Evolutionary conservation across 2,329 filamentous ascomycete genomes (phyloP).

Genomic region (Moelleriella libera): DNA sequence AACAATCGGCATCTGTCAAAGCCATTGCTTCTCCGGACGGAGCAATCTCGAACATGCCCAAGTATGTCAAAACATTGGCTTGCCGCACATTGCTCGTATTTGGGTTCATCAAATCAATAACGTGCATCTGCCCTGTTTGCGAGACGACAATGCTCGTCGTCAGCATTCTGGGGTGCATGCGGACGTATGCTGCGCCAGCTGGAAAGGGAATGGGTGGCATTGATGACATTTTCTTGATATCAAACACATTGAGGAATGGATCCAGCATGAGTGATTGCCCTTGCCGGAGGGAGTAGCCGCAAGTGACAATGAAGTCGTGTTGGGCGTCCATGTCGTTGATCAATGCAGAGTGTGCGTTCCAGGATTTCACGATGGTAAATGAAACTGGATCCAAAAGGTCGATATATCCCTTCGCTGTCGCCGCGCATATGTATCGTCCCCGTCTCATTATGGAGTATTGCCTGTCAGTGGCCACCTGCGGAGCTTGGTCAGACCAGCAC

Average conservation of each 20-base stretch:
- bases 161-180: slow-evolving; percentile 91
- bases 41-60: slow-evolving; percentile 73
- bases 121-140: slow-evolving; percentile 83
- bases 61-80: slow-evolving; percentile 59
- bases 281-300: slow-evolving; percentile 78
- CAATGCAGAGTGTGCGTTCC: slow-evolving; percentile 77
- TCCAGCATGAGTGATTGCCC: slow-evolving; percentile 64
- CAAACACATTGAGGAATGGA: slow-evolving; percentile 88
- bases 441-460: slow-evolving; percentile 89
- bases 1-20: slow-evolving; percentile 63
- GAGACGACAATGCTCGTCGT: slow-evolving; percentile 92
- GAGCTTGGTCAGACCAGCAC: slow-evolving; percentile 10
- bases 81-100: slow-evolving; percentile 78
- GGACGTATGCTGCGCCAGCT: slow-evolving; percentile 81
- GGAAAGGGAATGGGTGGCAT: slow-evolving; percentile 87
- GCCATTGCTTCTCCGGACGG: slow-evolving; percentile 78
- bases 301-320: slow-evolving; percentile 89
- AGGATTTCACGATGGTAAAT: slow-evolving; percentile 68
- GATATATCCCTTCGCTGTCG: slow-evolving; percentile 67
- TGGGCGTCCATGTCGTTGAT: slow-evolving; percentile 97
- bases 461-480: slow-evolving; percentile 37
- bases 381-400: slow-evolving; percentile 73
- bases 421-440: slow-evolving; percentile 81
- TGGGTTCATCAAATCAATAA: slow-evolving; percentile 89
- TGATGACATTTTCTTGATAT: slow-evolving; percentile 78